Evolutionary conservation across 2,329 filamentous ascomycete species (phyloP).

Genomic region (Fusarium sp.): DNA sequence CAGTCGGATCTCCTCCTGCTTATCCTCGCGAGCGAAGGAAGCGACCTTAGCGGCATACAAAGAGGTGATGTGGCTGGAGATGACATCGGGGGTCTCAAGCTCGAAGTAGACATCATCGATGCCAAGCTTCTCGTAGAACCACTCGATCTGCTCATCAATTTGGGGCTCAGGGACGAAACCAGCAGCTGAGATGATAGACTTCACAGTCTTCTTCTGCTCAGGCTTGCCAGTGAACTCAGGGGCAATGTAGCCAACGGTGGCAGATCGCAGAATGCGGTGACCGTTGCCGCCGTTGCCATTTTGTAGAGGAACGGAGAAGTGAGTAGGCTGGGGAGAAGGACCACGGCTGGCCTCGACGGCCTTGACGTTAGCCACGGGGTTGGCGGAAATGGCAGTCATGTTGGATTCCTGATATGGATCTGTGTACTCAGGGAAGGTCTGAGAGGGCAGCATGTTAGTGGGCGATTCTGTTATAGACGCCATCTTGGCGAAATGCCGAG

Average conservation of each 20-base stretch:
- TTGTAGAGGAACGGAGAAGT: slow-evolving; percentile 74
- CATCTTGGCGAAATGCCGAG: slow-evolving; percentile 44
- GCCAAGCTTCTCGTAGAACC: slow-evolving; percentile 98
- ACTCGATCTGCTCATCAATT: slow-evolving; percentile 85
- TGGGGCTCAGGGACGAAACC: slow-evolving; percentile 88
- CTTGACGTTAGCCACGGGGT: slow-evolving; percentile 54
- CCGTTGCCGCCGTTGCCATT: slow-evolving; percentile 63
- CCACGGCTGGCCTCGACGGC: slow-evolving; percentile 61
- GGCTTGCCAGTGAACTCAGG: slow-evolving; percentile 93
- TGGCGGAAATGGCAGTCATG: slow-evolving; percentile 51
- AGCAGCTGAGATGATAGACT: slow-evolving; percentile 78
- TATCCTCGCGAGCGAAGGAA: slow-evolving; percentile 91
- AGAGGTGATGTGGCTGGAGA: slow-evolving; percentile 93
- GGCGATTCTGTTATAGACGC: slow-evolving; percentile 50
- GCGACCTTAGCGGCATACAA: slow-evolving; percentile 97
- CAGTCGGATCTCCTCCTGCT: slow-evolving; percentile 90
- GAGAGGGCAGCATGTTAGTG: slow-evolving; percentile 51
- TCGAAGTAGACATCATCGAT: slow-evolving; percentile 99
- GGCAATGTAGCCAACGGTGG: slow-evolving; percentile 92
- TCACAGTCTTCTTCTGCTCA: slow-evolving; percentile 89
- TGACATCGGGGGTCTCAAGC: slow-evolving; percentile 84
- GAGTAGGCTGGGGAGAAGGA: slow-evolving; percentile 88
- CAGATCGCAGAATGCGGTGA: slow-evolving; percentile 82
- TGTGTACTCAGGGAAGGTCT: slow-evolving; percentile 58
- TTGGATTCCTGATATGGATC: slow-evolving; percentile 51